Base-by-base conservation (phyloP, 1,284 basidiomycete genomes). In the Heterobasidion parviporum region DNA sequence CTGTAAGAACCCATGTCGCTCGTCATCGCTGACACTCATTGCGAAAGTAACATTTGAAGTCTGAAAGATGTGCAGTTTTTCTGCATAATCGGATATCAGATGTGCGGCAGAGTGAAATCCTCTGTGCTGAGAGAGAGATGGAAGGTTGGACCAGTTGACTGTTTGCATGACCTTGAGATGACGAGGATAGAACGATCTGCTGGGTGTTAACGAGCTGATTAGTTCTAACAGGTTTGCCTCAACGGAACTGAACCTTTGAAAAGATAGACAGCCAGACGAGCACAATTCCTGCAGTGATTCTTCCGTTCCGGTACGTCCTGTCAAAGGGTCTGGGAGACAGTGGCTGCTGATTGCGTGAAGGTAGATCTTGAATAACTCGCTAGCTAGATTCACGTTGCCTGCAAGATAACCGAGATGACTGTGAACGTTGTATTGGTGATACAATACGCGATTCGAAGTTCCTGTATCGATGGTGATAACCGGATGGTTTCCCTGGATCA, bases 291-390 rank as follows among this genome's bases (percentile, higher is more conserved):
- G 60, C 14, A 80, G 58, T 1, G 77, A 78, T 53, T 79, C 72
- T 53, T 78, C 72, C 1, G 71, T 74, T 4, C 80, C 79, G 0
- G 72, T 74, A 38, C 66, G 71, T 9, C 69, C 62, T 0, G 74
- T 76, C 8, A 82, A 64, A 1, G 74, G 75, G 61, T 82, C 80
- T 4, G 70, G 66, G 6, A 76, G 66, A 34, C 68, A 70, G 41
- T 72, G 65, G 35, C 71, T 72, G 0, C 74, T 80, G 6, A 76
- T 51, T 2, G 75, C 75, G 44, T 81, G 80, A 14, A 81, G 66
- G 52, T 76, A 75, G 0, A 71, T 66, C 49, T 68, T 69, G 58
- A 70, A 78, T 3, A 77, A 59, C 52, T 67, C 68, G 59, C 67
- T 71, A 1, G 64, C 64, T 46, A 75, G 57, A 12, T 65, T 69